Conservation (phyloP, 805 yeast species). For the Metschnikowia noctiluminum region DNA sequence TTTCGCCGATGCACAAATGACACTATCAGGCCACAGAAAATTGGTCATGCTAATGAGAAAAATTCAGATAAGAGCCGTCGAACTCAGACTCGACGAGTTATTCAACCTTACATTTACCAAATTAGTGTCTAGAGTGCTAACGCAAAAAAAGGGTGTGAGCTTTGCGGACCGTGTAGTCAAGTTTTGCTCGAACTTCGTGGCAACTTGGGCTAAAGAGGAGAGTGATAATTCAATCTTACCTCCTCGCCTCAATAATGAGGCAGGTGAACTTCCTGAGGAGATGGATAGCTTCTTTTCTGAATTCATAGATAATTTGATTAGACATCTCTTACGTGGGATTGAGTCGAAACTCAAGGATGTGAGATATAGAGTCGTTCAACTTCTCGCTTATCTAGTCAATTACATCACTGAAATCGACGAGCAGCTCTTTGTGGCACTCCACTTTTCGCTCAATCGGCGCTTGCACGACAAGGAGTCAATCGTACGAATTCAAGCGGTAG, state of each 20-base stretch:
- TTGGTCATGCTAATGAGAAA: constrained; percentile 61
- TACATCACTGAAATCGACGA: constrained; percentile 74
- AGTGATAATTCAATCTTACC: constrained; percentile 19
- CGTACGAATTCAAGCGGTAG: constrained; percentile 81
- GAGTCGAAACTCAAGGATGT: constrained; percentile 75
- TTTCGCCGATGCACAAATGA: constrained; percentile 76
- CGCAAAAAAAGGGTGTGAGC: constrained; percentile 63
- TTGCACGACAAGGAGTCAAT: constrained; percentile 70
- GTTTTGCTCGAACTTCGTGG: constrained; percentile 58
- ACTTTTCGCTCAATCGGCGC: constrained; percentile 59
- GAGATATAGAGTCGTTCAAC: constrained; percentile 74
- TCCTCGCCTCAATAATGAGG: constrained; percentile 19
- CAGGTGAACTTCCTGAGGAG: constrained; percentile 35
- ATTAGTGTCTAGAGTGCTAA: constrained; percentile 61
- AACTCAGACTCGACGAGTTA: constrained; percentile 49
- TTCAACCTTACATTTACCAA: constrained; percentile 61
- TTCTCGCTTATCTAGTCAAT: constrained; percentile 67
- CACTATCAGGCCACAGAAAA: constrained; percentile 74
- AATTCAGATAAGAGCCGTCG: constrained; percentile 53
- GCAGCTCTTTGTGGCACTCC: constrained; percentile 60
- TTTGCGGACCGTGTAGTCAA: constrained; percentile 77
- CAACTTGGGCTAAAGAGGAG: constrained; percentile 40
- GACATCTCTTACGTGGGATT: constrained; percentile 72
- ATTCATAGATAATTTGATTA: constrained; percentile 59
- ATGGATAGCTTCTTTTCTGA: constrained; percentile 38